Conservation (phyloP, 2,329 filamentous ascomycete species). For the Fusarium paranaense region DNA sequence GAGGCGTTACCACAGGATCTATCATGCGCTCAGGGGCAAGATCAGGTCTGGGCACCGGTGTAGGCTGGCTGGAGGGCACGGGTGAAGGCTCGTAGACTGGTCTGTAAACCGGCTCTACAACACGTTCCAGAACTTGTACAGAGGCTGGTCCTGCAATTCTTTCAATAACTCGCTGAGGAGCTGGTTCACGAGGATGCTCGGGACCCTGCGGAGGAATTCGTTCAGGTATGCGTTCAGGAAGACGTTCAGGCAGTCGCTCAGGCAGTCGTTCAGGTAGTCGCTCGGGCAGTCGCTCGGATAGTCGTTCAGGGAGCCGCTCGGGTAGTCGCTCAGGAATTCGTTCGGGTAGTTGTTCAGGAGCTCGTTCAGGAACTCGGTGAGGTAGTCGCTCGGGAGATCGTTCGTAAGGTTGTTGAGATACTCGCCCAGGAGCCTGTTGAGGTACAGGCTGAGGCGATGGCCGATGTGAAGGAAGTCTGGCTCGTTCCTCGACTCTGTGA, state of each 20-base stretch:
- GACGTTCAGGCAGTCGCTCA: neutral
- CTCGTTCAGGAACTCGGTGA: conserved; percentile 3
- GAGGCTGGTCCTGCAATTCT: neutral
- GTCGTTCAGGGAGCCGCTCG: conserved; percentile 1
- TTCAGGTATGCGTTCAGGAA: conserved; percentile 1
- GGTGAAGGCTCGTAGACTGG: conserved; percentile 2
- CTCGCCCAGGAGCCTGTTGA: conserved; percentile 1
- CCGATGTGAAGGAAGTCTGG: conserved; percentile 12
- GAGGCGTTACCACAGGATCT: conserved; percentile 21
- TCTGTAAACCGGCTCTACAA: conserved; percentile 5
- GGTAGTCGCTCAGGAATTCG: neutral
- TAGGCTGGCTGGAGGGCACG: neutral
- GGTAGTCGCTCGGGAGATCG: neutral
- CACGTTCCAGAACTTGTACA: conserved; percentile 3
- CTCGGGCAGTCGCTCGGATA: neutral
- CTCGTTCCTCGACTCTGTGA: conserved; percentile 6
- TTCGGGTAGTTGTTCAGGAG: neutral
- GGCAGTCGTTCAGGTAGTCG: neutral
- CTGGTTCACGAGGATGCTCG: conserved; percentile 4
- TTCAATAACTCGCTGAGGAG: neutral
- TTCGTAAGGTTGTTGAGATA: conserved; percentile 10
- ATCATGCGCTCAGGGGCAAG: conserved; percentile 36
- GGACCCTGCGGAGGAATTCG: neutral
- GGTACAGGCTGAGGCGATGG: conserved; percentile 15
- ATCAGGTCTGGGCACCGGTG: conserved; percentile 22